Evolutionary conservation across 306 rosid species (phyloP).

Genomic region (Albizia julibrissin): DNA sequence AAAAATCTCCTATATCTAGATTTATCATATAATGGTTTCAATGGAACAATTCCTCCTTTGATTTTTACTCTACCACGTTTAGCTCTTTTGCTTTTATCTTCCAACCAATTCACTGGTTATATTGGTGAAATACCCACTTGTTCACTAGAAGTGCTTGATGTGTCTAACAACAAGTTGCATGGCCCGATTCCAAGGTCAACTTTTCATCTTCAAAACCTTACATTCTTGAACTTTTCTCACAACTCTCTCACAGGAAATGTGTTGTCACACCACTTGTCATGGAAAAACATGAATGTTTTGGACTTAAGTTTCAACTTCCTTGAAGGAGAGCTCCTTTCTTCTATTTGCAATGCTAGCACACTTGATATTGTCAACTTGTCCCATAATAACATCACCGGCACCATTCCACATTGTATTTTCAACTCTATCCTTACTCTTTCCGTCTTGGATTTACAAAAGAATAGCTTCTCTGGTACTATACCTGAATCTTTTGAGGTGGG

Average conservation of each 20-base stretch:
- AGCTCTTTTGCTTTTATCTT: neutral
- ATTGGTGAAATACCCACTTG: neutral
- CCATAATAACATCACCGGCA: neutral
- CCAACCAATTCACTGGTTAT: neutral
- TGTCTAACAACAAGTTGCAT: neutral
- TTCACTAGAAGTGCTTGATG: neutral
- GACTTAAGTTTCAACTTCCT: neutral
- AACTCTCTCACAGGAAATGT: neutral
- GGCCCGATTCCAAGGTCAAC: neutral
- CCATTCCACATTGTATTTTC: neutral
- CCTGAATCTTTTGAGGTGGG: neutral
- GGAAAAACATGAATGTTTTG: neutral
- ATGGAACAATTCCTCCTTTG: neutral
- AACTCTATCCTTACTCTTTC: neutral
- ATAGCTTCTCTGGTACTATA: neutral
- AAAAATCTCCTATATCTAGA: neutral
- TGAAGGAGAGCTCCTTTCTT: neutral
- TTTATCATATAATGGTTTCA: neutral
- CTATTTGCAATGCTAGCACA: neutral
- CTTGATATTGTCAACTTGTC: neutral
- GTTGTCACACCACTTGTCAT: neutral
- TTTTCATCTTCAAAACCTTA: neutral
- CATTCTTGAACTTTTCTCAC: neutral
- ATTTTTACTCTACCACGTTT: neutral
- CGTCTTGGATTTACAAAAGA: neutral